Base-by-base conservation (phyloP, 352 stramenopile species). In the Phytophthora ohioensis region DNA sequence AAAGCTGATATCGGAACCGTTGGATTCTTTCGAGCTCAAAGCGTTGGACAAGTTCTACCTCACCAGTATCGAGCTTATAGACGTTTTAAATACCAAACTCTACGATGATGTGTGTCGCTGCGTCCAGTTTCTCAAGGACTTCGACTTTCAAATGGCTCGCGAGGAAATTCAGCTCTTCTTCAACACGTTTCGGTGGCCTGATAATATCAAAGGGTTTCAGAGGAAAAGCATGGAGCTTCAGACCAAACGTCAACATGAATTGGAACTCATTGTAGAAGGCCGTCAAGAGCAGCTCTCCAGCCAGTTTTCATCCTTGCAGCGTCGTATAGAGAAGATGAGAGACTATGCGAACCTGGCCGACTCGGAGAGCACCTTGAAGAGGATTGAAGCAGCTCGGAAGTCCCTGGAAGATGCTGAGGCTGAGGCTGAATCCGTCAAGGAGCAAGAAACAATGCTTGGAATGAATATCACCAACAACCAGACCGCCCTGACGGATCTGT, bases 111-210 rank as follows among this genome's bases (percentile, higher is more conserved):
- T 97, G 21, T 92, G 88, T 48, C 78, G 79, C 21, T 78, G 86
- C n/a, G 70, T 96, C 32, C 85, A 90, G 57, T 98, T 98, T 52
- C 78, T 98, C 5, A 90, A 97, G 21, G 81, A 90, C 35, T 91
- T 98, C 54, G 87, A 96, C 57, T 97, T 91, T 65, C 79, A 88
- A 15, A 91, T 96, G 75, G 76, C 78, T 15, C 81, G 92, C 0
- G 94, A 98, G 46, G 93, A 98, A 47, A 84, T 98, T 9, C 87
- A 97, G 66, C 78, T 96, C 27, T 96, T 98, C 58, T 93, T 96
- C 64, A 95, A 82, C 27, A 95, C 90, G 10, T 97, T 94, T 64
- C 81, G 89, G 7, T 98, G 93, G 94, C 93, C 94, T 7, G 87
- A 95, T 57, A 96, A 91, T 36, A 91, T 98, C 52, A 97, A 97